These are phyloP conservation scores for Sicyos edulis DNA, from an alignment of 306 rosid genomes.

Conservation along the genomic window DNA sequence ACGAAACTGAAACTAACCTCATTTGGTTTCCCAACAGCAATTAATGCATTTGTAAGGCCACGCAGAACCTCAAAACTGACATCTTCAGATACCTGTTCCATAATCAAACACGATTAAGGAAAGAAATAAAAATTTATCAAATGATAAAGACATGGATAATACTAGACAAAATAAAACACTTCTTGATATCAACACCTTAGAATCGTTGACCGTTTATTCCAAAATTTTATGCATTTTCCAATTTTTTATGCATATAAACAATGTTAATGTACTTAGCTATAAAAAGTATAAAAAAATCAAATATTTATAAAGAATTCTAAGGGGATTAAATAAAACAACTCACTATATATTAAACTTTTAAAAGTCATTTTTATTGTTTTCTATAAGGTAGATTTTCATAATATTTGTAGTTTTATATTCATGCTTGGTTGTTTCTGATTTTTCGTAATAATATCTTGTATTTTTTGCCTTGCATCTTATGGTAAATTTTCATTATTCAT, in stretches of 20 bases:
- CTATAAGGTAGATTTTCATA: too few species aligned
- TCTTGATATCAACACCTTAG: not conserved
- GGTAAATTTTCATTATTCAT: too few species aligned
- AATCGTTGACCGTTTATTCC: not conserved
- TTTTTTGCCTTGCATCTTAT: too few species aligned
- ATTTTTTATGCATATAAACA: not conserved
- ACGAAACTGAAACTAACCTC: constrained; percentile 52
- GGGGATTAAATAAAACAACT: too few species aligned
- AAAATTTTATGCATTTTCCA: not conserved
- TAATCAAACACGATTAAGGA: constrained; percentile 22
- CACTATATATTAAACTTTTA: too few species aligned
- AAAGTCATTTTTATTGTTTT: too few species aligned
- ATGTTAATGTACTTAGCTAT: too few species aligned
- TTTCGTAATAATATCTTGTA: too few species aligned
- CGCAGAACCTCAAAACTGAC: constrained; percentile 70
- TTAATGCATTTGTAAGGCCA: constrained; percentile 73
- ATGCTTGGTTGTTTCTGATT: too few species aligned
- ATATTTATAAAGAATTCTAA: too few species aligned
- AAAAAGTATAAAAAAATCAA: too few species aligned
- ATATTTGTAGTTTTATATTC: too few species aligned
- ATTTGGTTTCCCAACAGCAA: constrained; percentile 82
- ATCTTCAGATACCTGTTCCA: constrained; percentile 60
- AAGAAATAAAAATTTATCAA: not conserved
- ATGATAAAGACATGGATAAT: not conserved
- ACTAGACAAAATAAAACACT: not conserved